phyloP scores from a whole-genome alignment of 192 early-diverging fungal species.

The Coemansia sp. region DNA sequence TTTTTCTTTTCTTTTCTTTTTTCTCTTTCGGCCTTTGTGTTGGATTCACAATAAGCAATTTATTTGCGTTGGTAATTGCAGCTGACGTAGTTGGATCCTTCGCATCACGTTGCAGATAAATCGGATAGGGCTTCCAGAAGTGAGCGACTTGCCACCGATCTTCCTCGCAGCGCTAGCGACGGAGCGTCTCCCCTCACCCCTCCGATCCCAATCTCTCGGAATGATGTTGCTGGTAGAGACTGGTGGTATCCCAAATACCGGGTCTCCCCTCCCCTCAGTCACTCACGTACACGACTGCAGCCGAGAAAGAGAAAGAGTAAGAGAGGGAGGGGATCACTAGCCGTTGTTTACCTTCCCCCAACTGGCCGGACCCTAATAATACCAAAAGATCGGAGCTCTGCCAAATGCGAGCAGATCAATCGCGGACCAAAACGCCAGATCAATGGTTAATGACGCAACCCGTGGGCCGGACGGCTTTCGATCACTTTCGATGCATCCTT shows the following conservation, averaged over 20 bases:
- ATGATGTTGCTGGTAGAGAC: background rate
- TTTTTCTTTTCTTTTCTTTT: background rate
- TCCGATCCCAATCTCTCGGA: background rate
- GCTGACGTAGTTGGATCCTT: background rate
- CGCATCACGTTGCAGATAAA: background rate
- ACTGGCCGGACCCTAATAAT: background rate
- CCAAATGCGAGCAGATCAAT: constrained; percentile 3
- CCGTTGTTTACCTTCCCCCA: background rate
- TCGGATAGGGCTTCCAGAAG: background rate
- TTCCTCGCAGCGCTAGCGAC: too few relatives aligned
- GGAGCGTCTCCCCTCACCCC: background rate
- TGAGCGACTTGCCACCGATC: too few relatives aligned
- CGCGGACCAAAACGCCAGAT: background rate
- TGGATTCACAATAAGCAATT: background rate
- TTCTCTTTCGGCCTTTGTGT: background rate
- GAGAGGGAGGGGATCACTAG: background rate
- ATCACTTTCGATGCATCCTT: background rate
- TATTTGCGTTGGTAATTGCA: background rate
- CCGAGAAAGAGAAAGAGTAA: too few relatives aligned
- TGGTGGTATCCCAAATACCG: background rate
- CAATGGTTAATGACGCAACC: background rate
- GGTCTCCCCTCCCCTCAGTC: background rate
- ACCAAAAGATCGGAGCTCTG: constrained; percentile 3
- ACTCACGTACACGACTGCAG: too few relatives aligned
- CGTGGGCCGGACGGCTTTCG: background rate